phyloP scores from a whole-genome alignment of 2,329 filamentous ascomycete genomes.

The Fusarium albidum region DNA sequence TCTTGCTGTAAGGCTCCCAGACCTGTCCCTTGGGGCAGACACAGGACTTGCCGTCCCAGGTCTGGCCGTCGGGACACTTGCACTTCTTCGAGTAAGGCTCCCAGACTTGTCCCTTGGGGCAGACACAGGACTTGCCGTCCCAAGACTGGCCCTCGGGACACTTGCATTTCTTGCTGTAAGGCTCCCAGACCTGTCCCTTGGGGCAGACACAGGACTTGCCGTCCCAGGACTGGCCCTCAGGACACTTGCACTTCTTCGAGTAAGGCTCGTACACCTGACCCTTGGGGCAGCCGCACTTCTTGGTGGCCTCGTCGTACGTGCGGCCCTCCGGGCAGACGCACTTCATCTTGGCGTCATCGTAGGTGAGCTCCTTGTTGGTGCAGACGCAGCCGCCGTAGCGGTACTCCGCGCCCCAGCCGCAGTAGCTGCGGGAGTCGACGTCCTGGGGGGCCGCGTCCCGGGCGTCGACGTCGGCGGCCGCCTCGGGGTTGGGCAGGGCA shows the following conservation, averaged over 20 bases:
- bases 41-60: not conserved
- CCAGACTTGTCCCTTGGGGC: constrained; percentile 2
- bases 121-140: constrained; percentile 1
- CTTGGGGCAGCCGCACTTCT: constrained; percentile 28
- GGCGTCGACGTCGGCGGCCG: too few species aligned
- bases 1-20: not conserved
- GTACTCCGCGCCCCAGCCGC: constrained; percentile 18
- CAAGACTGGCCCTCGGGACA: constrained; percentile 3
- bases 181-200: constrained; percentile 4
- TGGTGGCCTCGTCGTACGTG: not conserved
- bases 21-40: not conserved
- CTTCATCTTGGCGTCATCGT: constrained; percentile 3
- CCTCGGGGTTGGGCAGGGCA: too few species aligned
- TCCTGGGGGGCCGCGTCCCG: too few species aligned
- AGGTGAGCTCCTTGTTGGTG: not conserved
- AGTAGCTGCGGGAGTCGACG: not conserved
- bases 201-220: constrained; percentile 11
- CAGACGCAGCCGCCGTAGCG: constrained; percentile 21
- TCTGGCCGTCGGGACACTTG: constrained; percentile 12
- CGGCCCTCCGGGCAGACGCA: constrained; percentile 15
- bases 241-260: constrained; percentile 26
- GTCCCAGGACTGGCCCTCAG: not conserved
- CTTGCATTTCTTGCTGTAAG: constrained; percentile 18
- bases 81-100: constrained; percentile 18
- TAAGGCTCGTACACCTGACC: not conserved